Evolutionary conservation across 2,329 filamentous ascomycete species (phyloP).

Genomic region (Xylaria sp.): DNA sequence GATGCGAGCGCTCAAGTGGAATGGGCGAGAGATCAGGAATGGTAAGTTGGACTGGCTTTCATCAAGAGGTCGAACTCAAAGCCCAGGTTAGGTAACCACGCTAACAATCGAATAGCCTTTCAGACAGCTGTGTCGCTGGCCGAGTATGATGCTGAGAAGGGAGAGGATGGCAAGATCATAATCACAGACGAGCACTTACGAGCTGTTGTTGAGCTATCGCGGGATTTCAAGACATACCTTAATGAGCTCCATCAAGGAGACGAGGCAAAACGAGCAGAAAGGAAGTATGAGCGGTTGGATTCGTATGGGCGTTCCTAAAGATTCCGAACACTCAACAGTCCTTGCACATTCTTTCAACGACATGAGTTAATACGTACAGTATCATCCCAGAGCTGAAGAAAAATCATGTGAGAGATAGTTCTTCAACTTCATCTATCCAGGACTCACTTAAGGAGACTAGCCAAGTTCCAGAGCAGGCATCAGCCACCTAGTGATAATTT

Average conservation of each 20-base stretch:
- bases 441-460: too few relatives aligned
- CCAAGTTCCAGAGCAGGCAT: too few relatives aligned
- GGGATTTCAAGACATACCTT: slow-evolving; percentile 46
- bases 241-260: slow-evolving; percentile 37
- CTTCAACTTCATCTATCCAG: not conserved
- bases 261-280: slow-evolving; percentile 33
- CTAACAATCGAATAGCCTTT: slow-evolving; percentile 38
- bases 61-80: not conserved
- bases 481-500: too few relatives aligned
- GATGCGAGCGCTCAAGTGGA: slow-evolving; percentile 38
- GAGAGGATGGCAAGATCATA: slow-evolving; percentile 42
- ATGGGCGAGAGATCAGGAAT: slow-evolving; percentile 41
- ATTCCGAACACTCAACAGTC: not conserved
- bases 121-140: slow-evolving; percentile 49
- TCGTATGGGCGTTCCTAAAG: slow-evolving; percentile 3
- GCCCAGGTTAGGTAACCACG: not conserved
- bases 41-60: slow-evolving; percentile 21
- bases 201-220: slow-evolving; percentile 44
- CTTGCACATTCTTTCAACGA: not conserved
- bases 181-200: slow-evolving; percentile 45
- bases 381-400: not conserved
- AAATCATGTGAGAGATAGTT: not conserved
- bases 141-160: slow-evolving; percentile 48
- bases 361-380: not conserved
- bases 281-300: slow-evolving; percentile 27